Evolutionary conservation across 805 yeast species (phyloP).

Genomic region (Zygoascus biomembranicola): DNA sequence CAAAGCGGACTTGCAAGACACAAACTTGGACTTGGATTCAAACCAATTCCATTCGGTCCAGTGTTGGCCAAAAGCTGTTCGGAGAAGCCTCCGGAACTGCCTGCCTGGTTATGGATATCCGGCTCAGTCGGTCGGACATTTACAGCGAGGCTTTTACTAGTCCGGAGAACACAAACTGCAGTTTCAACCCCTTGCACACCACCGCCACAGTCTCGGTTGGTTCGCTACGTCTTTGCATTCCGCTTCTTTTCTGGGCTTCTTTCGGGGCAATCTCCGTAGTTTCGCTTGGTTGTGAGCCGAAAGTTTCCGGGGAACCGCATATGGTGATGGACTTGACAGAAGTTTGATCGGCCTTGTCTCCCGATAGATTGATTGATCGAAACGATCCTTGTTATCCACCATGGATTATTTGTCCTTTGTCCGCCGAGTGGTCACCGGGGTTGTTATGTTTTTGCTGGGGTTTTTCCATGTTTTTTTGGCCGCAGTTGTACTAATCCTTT

Average conservation of each 20-base stretch:
- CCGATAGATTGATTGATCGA: background rate
- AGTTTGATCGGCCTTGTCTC: background rate
- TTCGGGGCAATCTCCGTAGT: background rate
- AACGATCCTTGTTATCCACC: background rate
- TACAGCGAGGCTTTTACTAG: too few relatives aligned
- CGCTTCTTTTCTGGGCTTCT: background rate
- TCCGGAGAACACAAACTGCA: too few relatives aligned
- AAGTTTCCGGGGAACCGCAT: background rate
- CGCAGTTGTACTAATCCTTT: slow-evolving; percentile 10
- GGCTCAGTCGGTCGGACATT: too few relatives aligned
- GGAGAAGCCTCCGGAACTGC: too few relatives aligned
- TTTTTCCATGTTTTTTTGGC: slow-evolving; percentile 3
- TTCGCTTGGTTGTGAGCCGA: background rate
- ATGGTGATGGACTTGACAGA: background rate
- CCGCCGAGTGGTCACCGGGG: background rate
- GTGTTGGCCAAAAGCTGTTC: too few relatives aligned
- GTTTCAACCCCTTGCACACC: too few relatives aligned
- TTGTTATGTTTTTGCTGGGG: background rate
- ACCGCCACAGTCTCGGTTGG: too few relatives aligned
- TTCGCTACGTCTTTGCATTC: too few relatives aligned
- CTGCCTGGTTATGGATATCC: too few relatives aligned
- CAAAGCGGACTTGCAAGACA: too few relatives aligned
- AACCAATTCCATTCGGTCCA: too few relatives aligned
- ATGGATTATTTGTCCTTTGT: background rate
- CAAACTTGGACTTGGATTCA: too few relatives aligned